These are phyloP conservation scores for Aspergillus sojae DNA, from an alignment of 2,329 filamentous ascomycete genomes.

Conservation along the genomic window DNA sequence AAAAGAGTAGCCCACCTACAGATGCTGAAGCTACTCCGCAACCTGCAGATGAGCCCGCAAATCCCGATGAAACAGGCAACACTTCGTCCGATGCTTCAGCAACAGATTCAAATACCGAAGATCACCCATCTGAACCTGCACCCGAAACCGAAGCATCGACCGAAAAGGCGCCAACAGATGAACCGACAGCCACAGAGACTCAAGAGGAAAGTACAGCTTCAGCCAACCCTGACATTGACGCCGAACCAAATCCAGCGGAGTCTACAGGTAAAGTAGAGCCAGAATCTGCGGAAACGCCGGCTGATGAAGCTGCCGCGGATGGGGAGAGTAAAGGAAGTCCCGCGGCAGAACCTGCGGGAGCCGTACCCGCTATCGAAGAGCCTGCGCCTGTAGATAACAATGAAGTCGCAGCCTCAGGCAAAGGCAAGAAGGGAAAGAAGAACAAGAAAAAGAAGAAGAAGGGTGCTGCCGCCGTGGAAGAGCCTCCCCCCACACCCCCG, in stretches of 20 bases:
- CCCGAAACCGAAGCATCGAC: constrained; percentile 15
- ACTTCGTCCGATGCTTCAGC: background rate
- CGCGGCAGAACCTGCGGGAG: constrained; percentile 18
- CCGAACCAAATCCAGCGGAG: background rate
- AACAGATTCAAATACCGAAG: constrained; percentile 5
- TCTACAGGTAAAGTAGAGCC: constrained; percentile 12
- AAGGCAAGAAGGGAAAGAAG: constrained; percentile 24
- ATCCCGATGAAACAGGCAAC: constrained; percentile 9
- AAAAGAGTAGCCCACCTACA: background rate
- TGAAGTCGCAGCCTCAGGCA: constrained; percentile 5
- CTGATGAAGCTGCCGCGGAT: constrained; percentile 1
- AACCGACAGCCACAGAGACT: constrained; percentile 2
- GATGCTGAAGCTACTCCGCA: background rate
- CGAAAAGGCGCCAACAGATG: constrained; percentile 13
- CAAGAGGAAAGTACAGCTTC: background rate
- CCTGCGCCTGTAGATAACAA: constrained; percentile 2
- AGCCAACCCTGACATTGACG: background rate
- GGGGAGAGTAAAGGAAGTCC: constrained; percentile 4
- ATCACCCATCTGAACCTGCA: constrained; percentile 12
- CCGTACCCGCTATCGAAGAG: constrained; percentile 5
- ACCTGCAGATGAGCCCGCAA: constrained; percentile 5
- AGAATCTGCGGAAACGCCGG: constrained; percentile 11
- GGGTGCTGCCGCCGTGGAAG: constrained; percentile 25
- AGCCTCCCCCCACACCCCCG: constrained; percentile 44
- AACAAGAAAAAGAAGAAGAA: constrained; percentile 37